Evolutionary conservation across 805 yeast species (phyloP).

Genomic region (Komagataella mondaviorum): DNA sequence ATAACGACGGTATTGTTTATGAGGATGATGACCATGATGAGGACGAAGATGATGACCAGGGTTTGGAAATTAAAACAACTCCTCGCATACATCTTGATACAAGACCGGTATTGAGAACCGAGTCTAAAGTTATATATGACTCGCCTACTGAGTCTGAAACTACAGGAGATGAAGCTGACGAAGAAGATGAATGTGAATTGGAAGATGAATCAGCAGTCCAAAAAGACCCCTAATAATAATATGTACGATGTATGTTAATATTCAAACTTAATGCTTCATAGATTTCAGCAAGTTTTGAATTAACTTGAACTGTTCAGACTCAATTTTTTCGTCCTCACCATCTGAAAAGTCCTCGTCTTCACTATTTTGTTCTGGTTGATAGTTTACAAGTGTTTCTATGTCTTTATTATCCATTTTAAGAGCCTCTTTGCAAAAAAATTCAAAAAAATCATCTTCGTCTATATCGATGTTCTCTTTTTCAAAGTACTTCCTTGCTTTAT

Average conservation of each 20-base stretch:
- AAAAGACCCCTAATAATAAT: background rate
- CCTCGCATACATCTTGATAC: background rate
- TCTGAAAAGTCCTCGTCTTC: background rate
- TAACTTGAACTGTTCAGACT: background rate
- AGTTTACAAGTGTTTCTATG: constrained; percentile 21
- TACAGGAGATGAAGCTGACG: background rate
- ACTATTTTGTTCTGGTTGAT: background rate
- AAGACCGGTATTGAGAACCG: background rate
- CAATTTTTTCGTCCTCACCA: background rate
- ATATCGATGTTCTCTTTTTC: constrained; percentile 26
- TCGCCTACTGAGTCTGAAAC: background rate
- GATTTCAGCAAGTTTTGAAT: background rate
- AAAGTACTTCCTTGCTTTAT: constrained; percentile 9
- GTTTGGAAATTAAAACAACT: background rate
- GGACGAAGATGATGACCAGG: background rate
- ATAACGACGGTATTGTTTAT: background rate
- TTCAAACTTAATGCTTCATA: background rate
- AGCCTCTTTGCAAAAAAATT: constrained; percentile 44
- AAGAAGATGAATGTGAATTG: background rate
- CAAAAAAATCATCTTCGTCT: constrained; percentile 61
- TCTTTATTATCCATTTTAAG: constrained; percentile 32
- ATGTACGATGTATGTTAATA: background rate
- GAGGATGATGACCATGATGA: background rate
- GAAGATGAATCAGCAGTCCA: background rate
- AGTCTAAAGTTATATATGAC: background rate